Percentiles rank a stretch among this genome's conserved stretches.
These are phyloP conservation scores for Penicillium sp. DNA, from an alignment of 2,329 filamentous ascomycete species.

Conservation along the genomic window DNA sequence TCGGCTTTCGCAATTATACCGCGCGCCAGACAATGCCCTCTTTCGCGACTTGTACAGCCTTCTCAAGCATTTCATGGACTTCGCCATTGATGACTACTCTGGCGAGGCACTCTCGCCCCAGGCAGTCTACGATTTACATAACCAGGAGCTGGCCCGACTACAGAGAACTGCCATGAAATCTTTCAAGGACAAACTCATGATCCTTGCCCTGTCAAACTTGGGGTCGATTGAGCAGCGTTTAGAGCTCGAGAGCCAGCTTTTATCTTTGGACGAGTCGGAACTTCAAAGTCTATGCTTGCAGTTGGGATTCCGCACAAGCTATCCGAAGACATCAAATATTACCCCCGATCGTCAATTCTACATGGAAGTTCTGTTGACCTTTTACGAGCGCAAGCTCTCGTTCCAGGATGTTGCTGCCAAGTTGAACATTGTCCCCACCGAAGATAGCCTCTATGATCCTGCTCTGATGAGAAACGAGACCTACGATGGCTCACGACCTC, in stretches of 20 bases:
- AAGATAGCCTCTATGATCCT: constrained; percentile 71
- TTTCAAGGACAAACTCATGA: constrained; percentile 86
- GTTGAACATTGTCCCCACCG: constrained; percentile 76
- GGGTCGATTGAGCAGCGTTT: constrained; percentile 74
- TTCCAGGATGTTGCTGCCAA: constrained; percentile 75
- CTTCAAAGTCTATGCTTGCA: constrained; percentile 62
- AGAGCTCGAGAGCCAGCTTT: constrained; percentile 73
- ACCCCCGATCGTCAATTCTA: constrained; percentile 52
- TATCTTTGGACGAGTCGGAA: constrained; percentile 68
- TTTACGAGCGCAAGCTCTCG: constrained; percentile 70
- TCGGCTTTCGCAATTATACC: constrained; percentile 71
- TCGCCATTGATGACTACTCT: constrained; percentile 86
- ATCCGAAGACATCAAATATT: constrained; percentile 67
- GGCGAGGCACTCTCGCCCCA: constrained; percentile 68
- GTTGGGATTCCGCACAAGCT: constrained; percentile 75
- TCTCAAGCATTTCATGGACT: constrained; percentile 81
- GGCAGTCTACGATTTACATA: constrained; percentile 76
- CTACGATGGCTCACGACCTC: constrained; percentile 79
- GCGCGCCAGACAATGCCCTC: constrained; percentile 67
- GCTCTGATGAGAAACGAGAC: constrained; percentile 74
- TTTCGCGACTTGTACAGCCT: constrained; percentile 75
- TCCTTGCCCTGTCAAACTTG: constrained; percentile 88
- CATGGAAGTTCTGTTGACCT: constrained; percentile 65
- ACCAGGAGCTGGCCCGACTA: constrained; percentile 67
- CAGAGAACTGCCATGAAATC: constrained; percentile 73